Base-by-base conservation (phyloP, 179 eudicot genomes). In the Sideroxylon spinosum region DNA sequence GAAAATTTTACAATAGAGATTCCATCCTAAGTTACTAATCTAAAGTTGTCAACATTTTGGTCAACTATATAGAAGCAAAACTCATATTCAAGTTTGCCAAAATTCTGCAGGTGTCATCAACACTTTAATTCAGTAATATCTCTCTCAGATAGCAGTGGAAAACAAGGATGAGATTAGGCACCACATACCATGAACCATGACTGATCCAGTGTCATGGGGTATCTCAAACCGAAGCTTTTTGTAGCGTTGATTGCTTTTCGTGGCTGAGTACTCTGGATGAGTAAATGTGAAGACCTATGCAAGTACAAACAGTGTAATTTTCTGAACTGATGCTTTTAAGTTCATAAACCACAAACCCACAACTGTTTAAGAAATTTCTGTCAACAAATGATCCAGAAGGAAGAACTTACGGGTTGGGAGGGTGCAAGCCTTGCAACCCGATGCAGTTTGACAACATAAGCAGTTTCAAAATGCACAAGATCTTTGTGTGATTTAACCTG, bases 391-490 rank as follows among this genome's bases (percentile, higher is more conserved):
- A 25, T 52, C 61, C 32, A 13, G 20, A 76, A 56, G 82, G 60
- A 60, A 77, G 46, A 67, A 76, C 97, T 84, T 84, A 95, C 99
- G 29, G 99, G 91, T 72, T 90, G 92, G 71, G 90, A 86, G 37
- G 93, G 92, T 75, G 99, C 94, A 80, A 95, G 98, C 81, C 90
- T 90, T 52, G 99, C 97, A 63, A 95, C 82, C 78, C 91, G 91
- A 82, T 95, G 99, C 61, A 95, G 81, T 85, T 95, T 95, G 52
- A 95, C 99, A 48, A 95, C 99, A 86, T 95, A 95, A 32, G 97
- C 90, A 81, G 99, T 95, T 86, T 95, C 99, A 81, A 90, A 95
- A 87, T 92, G 98, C 77, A 81, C 84, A 77, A 93, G 91, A 87
- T 95, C 99, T 79, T 90, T 93, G 82, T 95, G 98, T 52, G 89